Evolutionary conservation across 1,139 yeast species (phyloP), one percentile per base, ranked within the genome.

Genomic region (Hemisphaericaspora subhashii): DNA sequence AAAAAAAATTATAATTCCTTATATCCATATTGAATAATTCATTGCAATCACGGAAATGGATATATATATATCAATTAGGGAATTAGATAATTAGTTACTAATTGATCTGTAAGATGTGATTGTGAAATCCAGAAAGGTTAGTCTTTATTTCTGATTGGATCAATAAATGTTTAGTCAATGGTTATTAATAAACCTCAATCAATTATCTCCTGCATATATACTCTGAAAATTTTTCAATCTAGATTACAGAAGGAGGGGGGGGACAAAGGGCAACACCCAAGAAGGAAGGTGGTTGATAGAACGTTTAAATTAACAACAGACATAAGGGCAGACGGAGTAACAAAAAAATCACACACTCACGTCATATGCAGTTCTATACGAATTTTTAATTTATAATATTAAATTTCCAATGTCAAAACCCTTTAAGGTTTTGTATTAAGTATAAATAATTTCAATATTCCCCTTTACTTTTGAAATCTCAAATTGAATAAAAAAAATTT

Each of bases 241-340:
- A n/a, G n/a, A n/a, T n/a, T n/a, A n/a, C n/a, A n/a, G n/a, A n/a
- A n/a, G n/a, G n/a, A n/a, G n/a, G n/a, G n/a, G n/a, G n/a, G n/a
- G n/a, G n/a, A n/a, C n/a, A n/a, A n/a, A n/a, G n/a, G n/a, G n/a
- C n/a, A n/a, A n/a, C n/a, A n/a, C n/a, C n/a, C n/a, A 20, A 20
- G 21, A 29, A 29, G 32, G 32, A 29, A 29, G 32, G 32, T 29
- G 32, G 32, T 29, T 29, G 32, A 29, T 8, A 17, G 20, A 12
- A 27, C 8, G 12, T 22, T 22, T 22, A 15, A 15, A 5, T 20
- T 6, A 24, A 24, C 6, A 5, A 24, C 15, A 5, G 27, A 24
- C 12, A 22, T 4, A 22, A n/a, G n/a, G n/a, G n/a, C n/a, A n/a
- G n/a, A n/a, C n/a, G n/a, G 4, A 22, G 24, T 22, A 22, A 25